A percentile compares a stretch with the other conserved stretches of the same genome.
Evolutionary conservation across 148 eudicot species (phyloP).

Genomic region (Pouteria glomerata): DNA sequence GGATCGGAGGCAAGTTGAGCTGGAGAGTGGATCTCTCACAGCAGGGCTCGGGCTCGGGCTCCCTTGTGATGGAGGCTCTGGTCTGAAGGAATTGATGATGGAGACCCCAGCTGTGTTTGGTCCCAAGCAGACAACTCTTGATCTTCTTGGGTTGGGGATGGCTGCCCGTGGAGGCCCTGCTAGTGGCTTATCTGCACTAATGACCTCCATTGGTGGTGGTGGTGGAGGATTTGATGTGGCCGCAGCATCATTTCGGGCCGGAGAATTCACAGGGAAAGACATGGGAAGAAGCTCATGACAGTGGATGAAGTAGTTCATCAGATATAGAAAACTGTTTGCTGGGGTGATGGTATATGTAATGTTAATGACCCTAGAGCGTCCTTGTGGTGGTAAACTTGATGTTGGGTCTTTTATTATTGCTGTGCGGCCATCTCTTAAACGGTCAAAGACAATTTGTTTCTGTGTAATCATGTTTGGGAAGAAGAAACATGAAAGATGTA

Average conservation of each 20-base stretch:
- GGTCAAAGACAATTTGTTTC: too few relatives aligned
- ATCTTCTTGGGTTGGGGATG: conserved; percentile 91
- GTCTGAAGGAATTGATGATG: conserved; percentile 77
- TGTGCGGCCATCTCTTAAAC: too few relatives aligned
- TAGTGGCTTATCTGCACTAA: conserved; percentile 55
- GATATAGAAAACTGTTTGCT: too few relatives aligned
- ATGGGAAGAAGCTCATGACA: conserved; percentile 41
- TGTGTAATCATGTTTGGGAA: too few relatives aligned
- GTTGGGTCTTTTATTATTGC: too few relatives aligned
- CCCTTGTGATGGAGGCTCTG: conserved; percentile 60
- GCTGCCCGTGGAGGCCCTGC: conserved; percentile 61
- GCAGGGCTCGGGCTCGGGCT: conserved; percentile 65
- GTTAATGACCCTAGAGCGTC: too few relatives aligned
- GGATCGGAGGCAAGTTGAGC: conserved; percentile 37
- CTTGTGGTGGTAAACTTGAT: too few relatives aligned
- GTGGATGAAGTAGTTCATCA: too few relatives aligned
- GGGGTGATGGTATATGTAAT: too few relatives aligned
- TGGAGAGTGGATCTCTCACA: conserved; percentile 35
- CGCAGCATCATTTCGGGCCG: conserved; percentile 38
- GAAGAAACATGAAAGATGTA: too few relatives aligned
- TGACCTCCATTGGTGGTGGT: conserved; percentile 67
- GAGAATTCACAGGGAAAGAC: conserved; percentile 54
- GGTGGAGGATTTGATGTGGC: conserved; percentile 46
- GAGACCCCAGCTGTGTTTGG: conserved; percentile 74
- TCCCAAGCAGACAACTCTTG: conserved; percentile 84